Base-by-base conservation (phyloP, 2,329 filamentous ascomycete genomes). In the Botrytis tulipae region DNA sequence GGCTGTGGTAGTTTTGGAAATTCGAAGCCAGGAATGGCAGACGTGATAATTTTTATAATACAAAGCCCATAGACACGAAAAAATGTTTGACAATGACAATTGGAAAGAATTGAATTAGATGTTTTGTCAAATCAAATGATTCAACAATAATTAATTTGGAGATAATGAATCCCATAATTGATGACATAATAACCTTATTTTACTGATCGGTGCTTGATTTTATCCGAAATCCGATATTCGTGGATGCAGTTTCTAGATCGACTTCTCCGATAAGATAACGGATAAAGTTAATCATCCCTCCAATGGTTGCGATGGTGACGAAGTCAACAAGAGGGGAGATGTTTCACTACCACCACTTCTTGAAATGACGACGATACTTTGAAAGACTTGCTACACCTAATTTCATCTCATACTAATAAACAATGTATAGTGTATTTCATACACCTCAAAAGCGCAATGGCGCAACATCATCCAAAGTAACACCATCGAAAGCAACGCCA, bases 381-480 rank as follows among this genome's bases (percentile, higher is more conserved):
- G 20, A 22, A 40, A 6, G 29, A 9, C 9, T 57, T 54, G 10
- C 25, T 57, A 42, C 48, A 42, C 20, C 14, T 8, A 29, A 14
- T 25, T 57, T 0, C 18, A 29, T 20, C 1, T 3, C n/a, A 42
- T 4, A 7, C 54, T 44, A 67, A 25, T 40, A 35, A 9, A 6
- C 44, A 46, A 61, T 46, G 63, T 29, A 72, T 44, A 37, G 57
- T 69, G 9, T 57, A 59, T 69, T 69, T 22, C 61, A 60, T 25
- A 72, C 69, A 57, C 72, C 72, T 37, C 68, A n/a, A 65, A 71
- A 73, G 59, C 69, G 29, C n/a, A 54, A 42, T 51, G 51, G 72
- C 46, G 40, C 22, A 40, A 61, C 60, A 10, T 44, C 66, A 42
- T 66, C 60, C 10, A 73, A 59, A 59, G 67, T 6, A 57, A 8